Conservation (phyloP, 2,329 filamentous ascomycete species). For the Phialophora chinensis region DNA sequence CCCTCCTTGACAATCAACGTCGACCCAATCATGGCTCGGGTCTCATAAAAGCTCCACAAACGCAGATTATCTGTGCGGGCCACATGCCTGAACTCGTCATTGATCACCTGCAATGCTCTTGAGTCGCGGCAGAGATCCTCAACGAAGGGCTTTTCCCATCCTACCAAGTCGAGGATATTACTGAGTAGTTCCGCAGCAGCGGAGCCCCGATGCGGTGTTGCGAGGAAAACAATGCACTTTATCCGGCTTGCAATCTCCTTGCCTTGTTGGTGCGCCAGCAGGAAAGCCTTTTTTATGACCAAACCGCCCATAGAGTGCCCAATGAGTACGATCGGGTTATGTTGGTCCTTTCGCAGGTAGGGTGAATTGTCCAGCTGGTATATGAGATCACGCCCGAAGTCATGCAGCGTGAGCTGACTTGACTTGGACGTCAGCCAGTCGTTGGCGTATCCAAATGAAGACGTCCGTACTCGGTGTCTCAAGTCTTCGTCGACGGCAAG, state of each 20-base stretch:
- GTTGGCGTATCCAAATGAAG: constrained; percentile 10
- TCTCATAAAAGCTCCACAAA: constrained; percentile 15
- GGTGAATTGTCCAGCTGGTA: constrained; percentile 10
- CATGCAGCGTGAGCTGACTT: constrained; percentile 6
- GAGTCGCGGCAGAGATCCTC: constrained; percentile 5
- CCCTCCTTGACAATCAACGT: constrained; percentile 44
- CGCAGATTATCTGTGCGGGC: background rate
- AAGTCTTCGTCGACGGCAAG: constrained; percentile 1
- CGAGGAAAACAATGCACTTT: constrained; percentile 2
- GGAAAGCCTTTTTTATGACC: constrained; percentile 43
- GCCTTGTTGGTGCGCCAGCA: constrained; percentile 10
- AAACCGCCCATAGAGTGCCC: constrained; percentile 39
- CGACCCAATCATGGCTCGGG: constrained; percentile 24
- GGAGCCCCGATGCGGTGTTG: constrained; percentile 11
- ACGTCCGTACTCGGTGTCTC: constrained; percentile 2
- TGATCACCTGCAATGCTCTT: background rate
- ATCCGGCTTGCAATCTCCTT: constrained; percentile 1
- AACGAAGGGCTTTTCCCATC: constrained; percentile 1
- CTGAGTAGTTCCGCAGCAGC: background rate
- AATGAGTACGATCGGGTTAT: constrained; percentile 30
- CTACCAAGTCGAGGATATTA: constrained; percentile 2
- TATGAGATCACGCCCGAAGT: constrained; percentile 1
- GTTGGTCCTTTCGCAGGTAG: background rate
- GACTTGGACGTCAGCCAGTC: background rate
- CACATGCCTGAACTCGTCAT: constrained; percentile 13